Conservation (phyloP, 2,329 filamentous ascomycete species). For the Fusarium illudens region DNA sequence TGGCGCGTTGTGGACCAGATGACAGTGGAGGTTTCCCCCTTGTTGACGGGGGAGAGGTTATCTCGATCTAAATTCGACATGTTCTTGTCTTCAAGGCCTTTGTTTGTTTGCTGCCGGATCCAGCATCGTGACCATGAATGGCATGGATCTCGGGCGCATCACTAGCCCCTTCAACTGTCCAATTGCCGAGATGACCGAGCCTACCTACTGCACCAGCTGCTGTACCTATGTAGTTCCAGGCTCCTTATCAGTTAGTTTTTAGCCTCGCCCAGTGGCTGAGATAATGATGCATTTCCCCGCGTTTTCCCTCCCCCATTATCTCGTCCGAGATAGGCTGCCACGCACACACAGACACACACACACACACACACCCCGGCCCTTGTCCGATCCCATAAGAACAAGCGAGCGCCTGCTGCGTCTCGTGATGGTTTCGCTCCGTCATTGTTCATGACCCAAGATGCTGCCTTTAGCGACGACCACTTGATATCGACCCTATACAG, state of each 20-base stretch:
- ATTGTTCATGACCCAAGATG: conserved; percentile 1
- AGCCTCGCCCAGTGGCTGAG: conserved; percentile 21
- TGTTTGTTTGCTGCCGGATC: background rate
- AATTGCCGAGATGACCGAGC: conserved; percentile 7
- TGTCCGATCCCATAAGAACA: conserved; percentile 1
- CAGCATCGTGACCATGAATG: background rate
- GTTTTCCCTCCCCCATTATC: conserved; percentile 26
- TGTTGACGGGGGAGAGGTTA: background rate
- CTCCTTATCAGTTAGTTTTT: conserved; percentile 26
- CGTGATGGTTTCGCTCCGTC: conserved; percentile 10
- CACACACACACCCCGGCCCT: background rate
- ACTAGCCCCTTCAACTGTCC: conserved; percentile 2
- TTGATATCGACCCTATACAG: background rate
- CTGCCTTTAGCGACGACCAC: background rate
- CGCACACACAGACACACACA: too few relatives aligned
- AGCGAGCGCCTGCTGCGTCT: background rate
- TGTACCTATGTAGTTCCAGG: background rate
- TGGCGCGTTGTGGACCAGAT: background rate
- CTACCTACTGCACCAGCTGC: background rate
- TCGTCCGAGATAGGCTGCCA: conserved; percentile 24
- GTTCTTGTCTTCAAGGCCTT: background rate
- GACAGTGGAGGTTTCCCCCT: background rate
- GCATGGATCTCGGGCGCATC: background rate
- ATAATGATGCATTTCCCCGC: conserved; percentile 36
- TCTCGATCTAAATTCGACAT: background rate